Conservation (phyloP, 805 yeast species). For the Saturnispora silvae region DNA sequence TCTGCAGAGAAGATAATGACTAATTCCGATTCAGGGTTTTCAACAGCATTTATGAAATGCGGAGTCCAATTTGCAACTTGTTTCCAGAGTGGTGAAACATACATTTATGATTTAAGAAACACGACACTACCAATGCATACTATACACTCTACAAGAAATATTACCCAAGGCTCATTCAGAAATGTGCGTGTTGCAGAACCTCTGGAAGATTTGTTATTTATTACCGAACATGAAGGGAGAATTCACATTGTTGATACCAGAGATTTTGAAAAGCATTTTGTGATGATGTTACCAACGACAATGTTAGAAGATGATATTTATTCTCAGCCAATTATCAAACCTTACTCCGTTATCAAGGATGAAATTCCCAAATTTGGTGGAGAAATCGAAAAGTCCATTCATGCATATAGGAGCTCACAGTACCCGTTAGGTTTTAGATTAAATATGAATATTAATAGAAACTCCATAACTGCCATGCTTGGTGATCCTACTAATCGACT, state of each 20-base stretch:
- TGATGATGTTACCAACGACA: constrained; percentile 47
- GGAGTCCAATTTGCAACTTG: constrained; percentile 67
- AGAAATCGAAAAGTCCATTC: constrained; percentile 8
- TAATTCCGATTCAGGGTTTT: constrained; percentile 69
- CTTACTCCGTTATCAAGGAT: constrained; percentile 22
- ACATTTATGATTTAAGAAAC: constrained; percentile 68
- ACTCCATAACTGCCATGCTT: neutral
- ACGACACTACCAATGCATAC: constrained; percentile 40
- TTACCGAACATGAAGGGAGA: constrained; percentile 79
- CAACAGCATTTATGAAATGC: constrained; percentile 67
- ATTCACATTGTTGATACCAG: constrained; percentile 79
- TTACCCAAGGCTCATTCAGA: constrained; percentile 33
- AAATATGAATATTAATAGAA: neutral
- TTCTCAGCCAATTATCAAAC: constrained; percentile 22
- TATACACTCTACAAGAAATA: constrained; percentile 50
- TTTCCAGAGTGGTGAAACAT: constrained; percentile 77
- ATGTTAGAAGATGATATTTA: constrained; percentile 7
- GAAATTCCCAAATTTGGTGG: constrained; percentile 10
- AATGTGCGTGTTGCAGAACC: constrained; percentile 47
- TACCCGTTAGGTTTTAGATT: constrained; percentile 1
- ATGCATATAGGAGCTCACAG: constrained; percentile 1
- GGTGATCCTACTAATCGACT: too few species aligned
- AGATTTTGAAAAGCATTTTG: constrained; percentile 63
- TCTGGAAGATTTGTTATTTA: constrained; percentile 62
- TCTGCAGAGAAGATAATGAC: constrained; percentile 27